Base-by-base conservation (phyloP, 257 asterid species). In the Solanum chmielewskii region DNA sequence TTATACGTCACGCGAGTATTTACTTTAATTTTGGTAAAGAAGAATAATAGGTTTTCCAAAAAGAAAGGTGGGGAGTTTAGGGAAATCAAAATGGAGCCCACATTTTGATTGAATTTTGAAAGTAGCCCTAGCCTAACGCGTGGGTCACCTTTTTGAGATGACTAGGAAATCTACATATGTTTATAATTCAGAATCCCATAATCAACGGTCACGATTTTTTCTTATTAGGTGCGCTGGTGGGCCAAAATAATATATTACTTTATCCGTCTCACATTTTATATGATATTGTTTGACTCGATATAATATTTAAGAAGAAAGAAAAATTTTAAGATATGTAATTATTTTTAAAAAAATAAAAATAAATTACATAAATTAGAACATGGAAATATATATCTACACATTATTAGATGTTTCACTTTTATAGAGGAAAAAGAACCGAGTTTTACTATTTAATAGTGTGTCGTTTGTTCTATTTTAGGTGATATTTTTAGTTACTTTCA, bases 71-170 rank as follows among this genome's bases (percentile, higher is more conserved):
- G 83, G 39, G 62, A 76, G 86, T 85, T 85, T 88, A 81, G 33
- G 66, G 37, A 76, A 11, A n/a, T 76, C 33, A 42, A 76, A 11
- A n/a, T n/a, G 62, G 83, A 8, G 8, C 35, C 59, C 87, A 68
- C 5, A 11, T 27, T 21, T 47, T 6, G 39, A 42, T 87, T 64
- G 27, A 1, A 31, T 31, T 47, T 71, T 37, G 42, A 70, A 31
- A 49, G 74, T 6, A 81, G 41, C 84, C 89, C 86, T 83, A 70
- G 39, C 86, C 29, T 78, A 85, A 84, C 88, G 88, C 91, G 91
- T 87, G 88, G 88, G 88, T 70, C n/a, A 23, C 21, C 60, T 15
- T 49, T 49, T 49, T 15, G 60, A 49, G 60, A 49, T 49, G 60
- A 49, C 60, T 15, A 49, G 21, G 60, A 49, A 49, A 49, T 49